phyloP scores from a whole-genome alignment of 2,329 filamentous ascomycete genomes.

The Gnomoniopsis sp. region DNA sequence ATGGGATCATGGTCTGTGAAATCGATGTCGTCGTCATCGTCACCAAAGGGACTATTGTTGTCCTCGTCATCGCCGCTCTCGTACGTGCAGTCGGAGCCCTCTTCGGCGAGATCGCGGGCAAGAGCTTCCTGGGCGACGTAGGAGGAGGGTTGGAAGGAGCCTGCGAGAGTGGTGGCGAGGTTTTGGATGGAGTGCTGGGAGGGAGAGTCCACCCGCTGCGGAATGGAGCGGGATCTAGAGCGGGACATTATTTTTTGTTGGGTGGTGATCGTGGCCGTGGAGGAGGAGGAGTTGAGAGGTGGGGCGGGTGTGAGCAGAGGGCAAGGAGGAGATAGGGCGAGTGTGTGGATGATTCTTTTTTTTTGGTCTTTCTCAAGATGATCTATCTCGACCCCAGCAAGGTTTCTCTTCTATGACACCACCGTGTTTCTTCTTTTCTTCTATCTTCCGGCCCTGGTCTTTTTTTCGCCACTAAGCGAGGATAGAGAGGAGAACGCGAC shows the following conservation, averaged over 20 bases:
- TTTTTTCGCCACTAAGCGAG: neutral
- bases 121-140: slow-evolving; percentile 64
- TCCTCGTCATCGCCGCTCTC: slow-evolving; percentile 38
- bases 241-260: neutral
- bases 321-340: neutral
- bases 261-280: neutral
- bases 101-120: slow-evolving; percentile 64
- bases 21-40: slow-evolving; percentile 29
- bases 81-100: slow-evolving; percentile 39
- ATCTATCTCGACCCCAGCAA: neutral
- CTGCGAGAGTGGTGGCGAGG: slow-evolving; percentile 32
- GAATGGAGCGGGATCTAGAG: neutral
- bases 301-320: neutral
- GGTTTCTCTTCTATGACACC: neutral
- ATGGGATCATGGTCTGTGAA: slow-evolving; percentile 37
- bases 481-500: neutral
- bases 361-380: neutral
- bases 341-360: neutral
- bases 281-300: neutral
- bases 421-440: neutral
- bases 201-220: neutral
- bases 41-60: slow-evolving; percentile 22
- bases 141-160: slow-evolving; percentile 58
- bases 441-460: no score
- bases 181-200: slow-evolving; percentile 11